Evolutionary conservation across 1,284 basidiomycete genomes (phyloP).

Genomic region (Rhizoctonia solani): DNA sequence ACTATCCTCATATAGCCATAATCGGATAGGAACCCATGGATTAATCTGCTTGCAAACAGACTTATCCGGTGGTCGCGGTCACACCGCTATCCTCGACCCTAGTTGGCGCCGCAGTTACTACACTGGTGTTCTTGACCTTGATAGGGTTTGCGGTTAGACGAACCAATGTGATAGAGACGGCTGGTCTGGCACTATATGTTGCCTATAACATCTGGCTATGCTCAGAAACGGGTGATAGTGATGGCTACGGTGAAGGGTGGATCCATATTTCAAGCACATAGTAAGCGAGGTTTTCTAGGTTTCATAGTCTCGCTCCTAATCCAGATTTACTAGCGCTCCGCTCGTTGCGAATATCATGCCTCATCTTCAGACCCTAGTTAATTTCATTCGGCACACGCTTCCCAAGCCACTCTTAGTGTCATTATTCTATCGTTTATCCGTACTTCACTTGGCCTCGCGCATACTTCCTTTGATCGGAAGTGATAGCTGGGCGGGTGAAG

Average conservation of each 20-base stretch:
- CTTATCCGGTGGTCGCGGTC: conserved; percentile 76
- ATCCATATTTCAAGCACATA: conserved; percentile 53
- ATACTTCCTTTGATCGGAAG: conserved; percentile 82
- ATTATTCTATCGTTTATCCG: conserved; percentile 77
- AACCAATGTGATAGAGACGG: conserved; percentile 92
- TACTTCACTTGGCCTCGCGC: conserved; percentile 83
- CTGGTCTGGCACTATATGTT: conserved; percentile 81
- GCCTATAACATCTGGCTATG: conserved; percentile 86
- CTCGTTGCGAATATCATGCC: conserved; percentile 76
- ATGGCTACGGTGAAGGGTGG: conserved; percentile 37
- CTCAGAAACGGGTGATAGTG: conserved; percentile 49
- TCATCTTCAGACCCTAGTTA: conserved; percentile 73
- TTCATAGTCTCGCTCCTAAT: not conserved
- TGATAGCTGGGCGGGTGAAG: conserved; percentile 75
- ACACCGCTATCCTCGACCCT: conserved; percentile 84
- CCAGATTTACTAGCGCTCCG: conserved; percentile 57
- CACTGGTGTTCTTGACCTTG: conserved; percentile 80
- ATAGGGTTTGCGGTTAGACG: conserved; percentile 87
- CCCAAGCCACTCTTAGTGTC: conserved; percentile 85
- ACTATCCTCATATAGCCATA: not conserved
- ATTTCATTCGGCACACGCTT: conserved; percentile 78
- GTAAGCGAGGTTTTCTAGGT: conserved; percentile 16
- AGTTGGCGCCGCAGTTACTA: conserved; percentile 73
- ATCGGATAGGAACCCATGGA: not conserved
- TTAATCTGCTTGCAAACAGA: conserved; percentile 48